Conservation (phyloP, 257 asterid species). For the Mentha longifolia region DNA sequence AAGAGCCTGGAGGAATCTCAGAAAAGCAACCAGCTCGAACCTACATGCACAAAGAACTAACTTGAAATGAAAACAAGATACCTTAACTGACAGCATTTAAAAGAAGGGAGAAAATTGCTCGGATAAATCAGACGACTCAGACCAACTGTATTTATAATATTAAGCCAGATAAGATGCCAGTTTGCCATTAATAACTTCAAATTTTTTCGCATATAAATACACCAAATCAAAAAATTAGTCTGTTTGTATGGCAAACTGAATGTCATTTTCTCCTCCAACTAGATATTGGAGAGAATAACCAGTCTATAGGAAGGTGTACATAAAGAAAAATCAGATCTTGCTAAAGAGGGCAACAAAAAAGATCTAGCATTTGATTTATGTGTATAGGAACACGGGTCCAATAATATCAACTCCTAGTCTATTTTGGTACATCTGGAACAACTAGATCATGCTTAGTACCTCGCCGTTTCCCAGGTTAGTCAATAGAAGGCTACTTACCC, state of each 20-base stretch:
- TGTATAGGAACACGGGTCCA: not conserved
- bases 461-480: slow-evolving; percentile 11
- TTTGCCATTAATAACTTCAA: not conserved
- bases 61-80: slow-evolving; percentile 35
- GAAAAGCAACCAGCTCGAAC: slow-evolving; percentile 94
- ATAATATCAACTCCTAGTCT: slow-evolving; percentile 3
- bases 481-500: slow-evolving; percentile 62
- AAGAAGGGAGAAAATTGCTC: slow-evolving; percentile 23
- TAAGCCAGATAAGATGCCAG: not conserved
- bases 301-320: not conserved
- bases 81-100: slow-evolving; percentile 14
- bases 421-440: slow-evolving; percentile 8
- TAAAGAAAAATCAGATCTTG: not conserved
- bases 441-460: slow-evolving; percentile 7
- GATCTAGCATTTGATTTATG: too few relatives aligned
- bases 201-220: not conserved
- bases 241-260: not conserved
- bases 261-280: not conserved
- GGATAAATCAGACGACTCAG: slow-evolving; percentile 4
- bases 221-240: not conserved
- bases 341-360: too few relatives aligned
- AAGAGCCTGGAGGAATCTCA: slow-evolving; percentile 64
- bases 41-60: slow-evolving; percentile 45
- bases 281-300: not conserved
- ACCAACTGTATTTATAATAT: slow-evolving; percentile 19